Evolutionary conservation across 345 rosid species (phyloP).

Genomic region (Gynandropsis gynandra): DNA sequence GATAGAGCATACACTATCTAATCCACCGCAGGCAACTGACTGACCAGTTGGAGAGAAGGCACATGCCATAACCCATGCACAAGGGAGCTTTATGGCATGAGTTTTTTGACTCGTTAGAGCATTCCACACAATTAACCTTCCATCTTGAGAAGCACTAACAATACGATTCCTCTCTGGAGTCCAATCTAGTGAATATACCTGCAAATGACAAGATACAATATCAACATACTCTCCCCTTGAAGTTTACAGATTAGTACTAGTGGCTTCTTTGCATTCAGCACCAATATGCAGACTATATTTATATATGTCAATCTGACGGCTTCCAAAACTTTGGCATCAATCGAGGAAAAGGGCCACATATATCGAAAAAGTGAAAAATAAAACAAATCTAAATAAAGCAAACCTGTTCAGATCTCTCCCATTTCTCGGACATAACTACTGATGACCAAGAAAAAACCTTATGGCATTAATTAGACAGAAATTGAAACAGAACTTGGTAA

Average conservation of each 20-base stretch:
- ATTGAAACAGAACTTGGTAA: conserved; percentile 8
- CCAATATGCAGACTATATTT: not conserved
- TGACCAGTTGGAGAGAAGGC: conserved; percentile 94
- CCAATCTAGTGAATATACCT: conserved; percentile 96
- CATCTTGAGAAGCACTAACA: conserved; percentile 96
- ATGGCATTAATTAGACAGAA: not conserved
- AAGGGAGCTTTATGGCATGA: conserved; percentile 90
- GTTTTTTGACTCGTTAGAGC: conserved; percentile 95
- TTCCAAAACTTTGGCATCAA: too few relatives aligned
- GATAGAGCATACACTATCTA: conserved; percentile 87
- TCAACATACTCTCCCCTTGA: conserved; percentile 13
- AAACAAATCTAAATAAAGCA: too few relatives aligned
- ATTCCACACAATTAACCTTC: conserved; percentile 91
- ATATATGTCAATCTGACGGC: too few relatives aligned
- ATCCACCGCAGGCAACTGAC: conserved; percentile 95
- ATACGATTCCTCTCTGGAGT: conserved; percentile 74
- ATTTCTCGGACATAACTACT: not conserved
- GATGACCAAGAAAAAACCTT: not conserved
- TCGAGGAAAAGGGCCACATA: too few relatives aligned
- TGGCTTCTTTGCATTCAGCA: not conserved
- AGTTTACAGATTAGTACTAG: not conserved
- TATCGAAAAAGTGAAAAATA: too few relatives aligned
- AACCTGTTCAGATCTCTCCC: not conserved
- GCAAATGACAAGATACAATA: conserved; percentile 18
- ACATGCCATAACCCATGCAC: conserved; percentile 98